phyloP scores from a whole-genome alignment of 2,329 filamentous ascomycete species.

The Colletotrichum theobromicola region DNA sequence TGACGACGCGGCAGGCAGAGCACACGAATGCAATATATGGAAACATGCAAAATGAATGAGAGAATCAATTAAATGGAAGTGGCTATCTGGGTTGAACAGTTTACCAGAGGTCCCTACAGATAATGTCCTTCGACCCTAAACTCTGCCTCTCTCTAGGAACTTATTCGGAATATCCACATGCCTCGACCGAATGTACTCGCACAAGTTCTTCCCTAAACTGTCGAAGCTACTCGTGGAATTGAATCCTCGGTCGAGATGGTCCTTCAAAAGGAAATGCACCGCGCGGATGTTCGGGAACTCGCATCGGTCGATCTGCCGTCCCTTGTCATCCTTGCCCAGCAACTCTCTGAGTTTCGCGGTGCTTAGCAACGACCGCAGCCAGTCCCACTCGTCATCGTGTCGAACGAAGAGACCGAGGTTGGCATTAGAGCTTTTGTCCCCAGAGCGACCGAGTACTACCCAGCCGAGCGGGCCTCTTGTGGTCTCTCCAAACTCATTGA shows the following conservation, averaged over 20 bases:
- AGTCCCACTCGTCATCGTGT: constrained; percentile 42
- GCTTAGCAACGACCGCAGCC: constrained; percentile 42
- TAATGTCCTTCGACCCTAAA: neutral
- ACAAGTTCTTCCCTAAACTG: constrained; percentile 34
- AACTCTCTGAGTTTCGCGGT: constrained; percentile 34
- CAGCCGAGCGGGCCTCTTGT: constrained; percentile 4
- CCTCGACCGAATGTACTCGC: constrained; percentile 30
- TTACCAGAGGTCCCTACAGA: neutral
- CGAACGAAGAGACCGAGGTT: constrained; percentile 46
- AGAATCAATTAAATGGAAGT: neutral
- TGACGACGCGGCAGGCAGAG: neutral
- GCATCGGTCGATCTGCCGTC: constrained; percentile 40
- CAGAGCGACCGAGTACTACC: constrained; percentile 24
- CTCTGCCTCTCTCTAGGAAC: constrained; percentile 27
- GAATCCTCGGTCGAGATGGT: constrained; percentile 19
- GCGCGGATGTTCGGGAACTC: constrained; percentile 40
- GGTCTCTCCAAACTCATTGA: neutral
- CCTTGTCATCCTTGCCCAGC: constrained; percentile 32
- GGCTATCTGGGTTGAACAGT: neutral
- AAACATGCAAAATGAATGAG: neutral
- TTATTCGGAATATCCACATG: constrained; percentile 30
- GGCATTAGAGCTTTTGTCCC: constrained; percentile 41
- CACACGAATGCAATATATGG: neutral
- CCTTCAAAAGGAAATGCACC: constrained; percentile 16
- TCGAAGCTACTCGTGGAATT: constrained; percentile 26